phyloP scores from a whole-genome alignment of 768 basidiomycete genomes.

The Suillus discolor region DNA sequence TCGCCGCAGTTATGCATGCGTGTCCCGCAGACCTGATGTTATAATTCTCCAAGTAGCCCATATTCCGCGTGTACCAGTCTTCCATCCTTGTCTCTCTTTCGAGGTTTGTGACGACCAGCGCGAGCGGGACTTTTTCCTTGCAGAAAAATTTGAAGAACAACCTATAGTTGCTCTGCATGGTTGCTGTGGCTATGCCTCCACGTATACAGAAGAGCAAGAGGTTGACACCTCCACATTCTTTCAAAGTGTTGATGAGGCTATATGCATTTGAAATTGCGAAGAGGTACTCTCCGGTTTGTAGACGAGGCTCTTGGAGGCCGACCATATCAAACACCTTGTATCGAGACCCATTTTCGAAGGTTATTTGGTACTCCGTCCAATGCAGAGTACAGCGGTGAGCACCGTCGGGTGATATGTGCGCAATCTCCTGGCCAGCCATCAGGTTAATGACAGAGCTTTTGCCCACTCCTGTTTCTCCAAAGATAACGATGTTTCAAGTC shows the following conservation, averaged over 20 bases:
- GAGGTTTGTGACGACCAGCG: slow-evolving; percentile 41
- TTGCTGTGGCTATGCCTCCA: slow-evolving; percentile 41
- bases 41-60: slow-evolving; percentile 24
- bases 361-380: slow-evolving; percentile 28
- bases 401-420: slow-evolving; percentile 28
- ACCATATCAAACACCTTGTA: slow-evolving; percentile 31
- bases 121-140: slow-evolving; percentile 32
- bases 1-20: slow-evolving; percentile 43
- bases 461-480: slow-evolving; percentile 46
- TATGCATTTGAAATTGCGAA: too few species aligned
- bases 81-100: slow-evolving; percentile 39
- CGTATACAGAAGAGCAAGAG: slow-evolving; percentile 46
- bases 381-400: slow-evolving; percentile 42
- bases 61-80: slow-evolving; percentile 36
- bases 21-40: slow-evolving; percentile 34
- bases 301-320: too few species aligned
- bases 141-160: slow-evolving; percentile 47
- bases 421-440: slow-evolving; percentile 29
- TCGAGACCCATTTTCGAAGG: slow-evolving; percentile 20
- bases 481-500: slow-evolving; percentile 43
- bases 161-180: slow-evolving; percentile 41
- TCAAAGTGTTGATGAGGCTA: too few species aligned
- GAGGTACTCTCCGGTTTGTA: too few species aligned
- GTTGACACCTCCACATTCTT: slow-evolving; percentile 42
- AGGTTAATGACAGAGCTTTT: slow-evolving; percentile 38